Percentiles rank a stretch among this genome's conserved stretches.
These are phyloP conservation scores for Monilinia fructigena DNA, from an alignment of 2,329 filamentous ascomycete species.

Conservation along the genomic window DNA sequence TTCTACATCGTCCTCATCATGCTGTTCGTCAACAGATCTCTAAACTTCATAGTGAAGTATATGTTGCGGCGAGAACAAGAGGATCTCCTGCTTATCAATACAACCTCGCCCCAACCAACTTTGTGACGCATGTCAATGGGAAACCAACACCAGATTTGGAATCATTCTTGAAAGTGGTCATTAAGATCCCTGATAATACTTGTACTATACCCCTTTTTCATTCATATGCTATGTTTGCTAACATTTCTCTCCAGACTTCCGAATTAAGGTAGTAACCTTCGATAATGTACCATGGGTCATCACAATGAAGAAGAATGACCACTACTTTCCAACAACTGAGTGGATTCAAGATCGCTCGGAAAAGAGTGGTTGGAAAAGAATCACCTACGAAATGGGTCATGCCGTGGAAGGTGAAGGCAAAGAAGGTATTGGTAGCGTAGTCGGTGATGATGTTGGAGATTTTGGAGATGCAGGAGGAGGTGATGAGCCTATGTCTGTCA, in stretches of 20 bases:
- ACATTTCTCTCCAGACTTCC: constrained; percentile 64
- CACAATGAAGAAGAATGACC: constrained; percentile 99
- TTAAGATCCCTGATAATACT: constrained; percentile 90
- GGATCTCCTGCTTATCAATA: constrained; percentile 87
- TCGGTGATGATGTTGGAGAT: constrained; percentile 36
- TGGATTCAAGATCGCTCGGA: constrained; percentile 63
- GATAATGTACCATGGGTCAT: constrained; percentile 99
- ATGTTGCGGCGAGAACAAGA: constrained; percentile 82
- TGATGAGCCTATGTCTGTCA: constrained; percentile 18
- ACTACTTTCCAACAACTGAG: constrained; percentile 78
- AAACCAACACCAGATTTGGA: constrained; percentile 79
- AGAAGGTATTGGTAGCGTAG: constrained; percentile 38
- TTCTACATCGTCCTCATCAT: constrained; percentile 90
- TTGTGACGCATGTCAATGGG: constrained; percentile 94
- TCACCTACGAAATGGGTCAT: constrained; percentile 59
- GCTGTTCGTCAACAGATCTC: constrained; percentile 96
- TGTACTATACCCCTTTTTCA: constrained; percentile 52
- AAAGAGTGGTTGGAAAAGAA: constrained; percentile 60
- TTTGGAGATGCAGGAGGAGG: constrained; percentile 27
- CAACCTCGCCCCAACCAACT: constrained; percentile 91
- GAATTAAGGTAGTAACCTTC: constrained; percentile 94
- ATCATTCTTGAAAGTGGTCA: constrained; percentile 75
- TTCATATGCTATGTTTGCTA: constrained; percentile 19
- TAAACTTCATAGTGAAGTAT: constrained; percentile 93
- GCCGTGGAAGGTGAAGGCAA: constrained; percentile 53